A percentile compares a stretch with the other conserved stretches of the same genome.
Conservation (phyloP, 2,329 filamentous ascomycete genomes). For the Cryphonectria naterciae region DNA sequence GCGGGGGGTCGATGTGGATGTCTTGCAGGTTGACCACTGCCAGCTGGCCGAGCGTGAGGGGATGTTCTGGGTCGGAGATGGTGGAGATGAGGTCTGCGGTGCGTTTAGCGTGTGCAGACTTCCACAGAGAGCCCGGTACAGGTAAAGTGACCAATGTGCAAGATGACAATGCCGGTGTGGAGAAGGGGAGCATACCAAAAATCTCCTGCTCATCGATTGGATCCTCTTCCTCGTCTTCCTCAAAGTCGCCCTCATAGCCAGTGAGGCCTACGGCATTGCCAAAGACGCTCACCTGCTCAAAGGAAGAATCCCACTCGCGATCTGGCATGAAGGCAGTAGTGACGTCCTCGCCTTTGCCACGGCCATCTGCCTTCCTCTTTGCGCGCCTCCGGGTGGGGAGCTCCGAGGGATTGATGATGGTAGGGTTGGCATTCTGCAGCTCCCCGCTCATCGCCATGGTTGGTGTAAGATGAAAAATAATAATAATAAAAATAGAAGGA, state of each 20-base stretch:
- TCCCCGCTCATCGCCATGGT: slow-evolving; percentile 37
- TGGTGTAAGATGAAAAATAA: slow-evolving; percentile 45
- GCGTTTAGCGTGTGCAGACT: slow-evolving; percentile 41
- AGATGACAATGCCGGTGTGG: not conserved
- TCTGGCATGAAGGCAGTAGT: slow-evolving; percentile 52
- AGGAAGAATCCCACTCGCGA: slow-evolving; percentile 29
- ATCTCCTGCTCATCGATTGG: slow-evolving; percentile 97
- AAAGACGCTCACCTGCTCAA: slow-evolving; percentile 36
- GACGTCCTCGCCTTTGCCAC: slow-evolving; percentile 52
- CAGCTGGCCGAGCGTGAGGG: slow-evolving; percentile 87
- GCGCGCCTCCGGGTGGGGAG: slow-evolving; percentile 77
- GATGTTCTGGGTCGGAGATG: slow-evolving; percentile 96
- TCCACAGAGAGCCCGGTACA: no score
- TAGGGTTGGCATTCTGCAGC: slow-evolving; percentile 85
- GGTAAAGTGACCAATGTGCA: not conserved
- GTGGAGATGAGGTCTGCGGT: slow-evolving; percentile 83
- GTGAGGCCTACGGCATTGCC: slow-evolving; percentile 36
- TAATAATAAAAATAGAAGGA: not conserved
- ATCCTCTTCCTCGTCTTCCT: slow-evolving; percentile 68
- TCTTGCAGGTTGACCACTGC: slow-evolving; percentile 96
- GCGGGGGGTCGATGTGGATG: slow-evolving; percentile 75
- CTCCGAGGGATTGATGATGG: slow-evolving; percentile 85
- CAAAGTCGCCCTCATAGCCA: slow-evolving; percentile 51
- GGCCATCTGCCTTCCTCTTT: slow-evolving; percentile 45
- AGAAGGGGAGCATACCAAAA: slow-evolving; percentile 64